A percentile compares a stretch with the other conserved stretches of the same genome.
phyloP scores from a whole-genome alignment of 2,329 filamentous ascomycete genomes.

The Orbilia quercus region DNA sequence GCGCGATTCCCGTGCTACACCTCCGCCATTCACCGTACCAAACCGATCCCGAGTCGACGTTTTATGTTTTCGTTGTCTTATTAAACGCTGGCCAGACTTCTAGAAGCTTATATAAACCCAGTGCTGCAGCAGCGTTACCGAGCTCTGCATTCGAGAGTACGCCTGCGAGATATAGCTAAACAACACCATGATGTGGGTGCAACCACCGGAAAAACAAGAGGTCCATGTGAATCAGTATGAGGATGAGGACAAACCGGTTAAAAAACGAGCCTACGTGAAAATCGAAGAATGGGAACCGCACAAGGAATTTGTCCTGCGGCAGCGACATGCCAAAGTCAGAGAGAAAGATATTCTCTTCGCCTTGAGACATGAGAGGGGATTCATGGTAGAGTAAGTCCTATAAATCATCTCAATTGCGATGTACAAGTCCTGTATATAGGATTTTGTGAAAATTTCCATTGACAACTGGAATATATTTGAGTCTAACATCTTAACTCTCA shows the following conservation, averaged over 20 bases:
- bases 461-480: not conserved
- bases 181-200: conserved; percentile 33
- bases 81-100: not conserved
- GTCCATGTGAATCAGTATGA: conserved; percentile 19
- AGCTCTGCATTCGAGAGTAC: not conserved
- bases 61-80: not conserved
- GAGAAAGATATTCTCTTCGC: conserved; percentile 49
- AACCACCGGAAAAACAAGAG: conserved; percentile 12
- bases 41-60: not conserved
- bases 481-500: not conserved
- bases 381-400: conserved; percentile 43
- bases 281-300: conserved; percentile 55
- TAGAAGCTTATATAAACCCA: not conserved
- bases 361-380: conserved; percentile 41
- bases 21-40: conserved; percentile 26
- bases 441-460: not conserved
- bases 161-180: not conserved
- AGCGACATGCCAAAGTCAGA: conserved; percentile 46
- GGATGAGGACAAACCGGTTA: conserved; percentile 15
- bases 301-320: conserved; percentile 48
- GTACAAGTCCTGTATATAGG: too few species aligned
- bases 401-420: not conserved
- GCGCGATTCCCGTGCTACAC: not conserved
- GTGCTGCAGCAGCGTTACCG: too few species aligned
- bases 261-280: conserved; percentile 47